phyloP scores from a whole-genome alignment of 2,329 filamentous ascomycete genomes.

The Fusarium sp. region DNA sequence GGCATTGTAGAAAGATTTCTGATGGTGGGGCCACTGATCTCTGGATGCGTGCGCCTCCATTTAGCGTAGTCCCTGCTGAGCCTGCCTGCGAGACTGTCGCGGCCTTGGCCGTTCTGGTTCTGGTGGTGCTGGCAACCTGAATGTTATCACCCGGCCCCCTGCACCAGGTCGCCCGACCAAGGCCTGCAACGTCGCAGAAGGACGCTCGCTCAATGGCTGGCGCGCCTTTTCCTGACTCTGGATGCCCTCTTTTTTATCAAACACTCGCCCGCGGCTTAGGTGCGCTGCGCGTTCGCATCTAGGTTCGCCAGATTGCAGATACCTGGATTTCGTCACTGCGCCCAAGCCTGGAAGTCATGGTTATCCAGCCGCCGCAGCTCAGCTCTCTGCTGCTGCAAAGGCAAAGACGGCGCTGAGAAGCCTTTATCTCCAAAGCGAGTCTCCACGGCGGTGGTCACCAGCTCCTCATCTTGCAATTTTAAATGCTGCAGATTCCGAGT shows the following conservation, averaged over 20 bases:
- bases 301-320: conserved; percentile 38
- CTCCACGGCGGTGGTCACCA: conserved; percentile 40
- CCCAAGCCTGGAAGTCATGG: conserved; percentile 23
- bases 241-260: conserved; percentile 43
- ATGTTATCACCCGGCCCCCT: conserved; percentile 41
- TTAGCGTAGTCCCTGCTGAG: conserved; percentile 39
- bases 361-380: conserved; percentile 37
- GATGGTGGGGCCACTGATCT: conserved; percentile 39
- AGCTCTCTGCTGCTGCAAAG: conserved; percentile 33
- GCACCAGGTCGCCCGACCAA: conserved; percentile 32
- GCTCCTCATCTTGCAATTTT: conserved; percentile 45
- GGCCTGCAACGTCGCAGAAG: conserved; percentile 31
- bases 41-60: conserved; percentile 38
- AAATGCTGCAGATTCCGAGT: conserved; percentile 42
- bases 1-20: conserved; percentile 35
- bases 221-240: conserved; percentile 30
- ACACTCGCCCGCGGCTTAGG: conserved; percentile 39
- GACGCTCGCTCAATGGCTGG: conserved; percentile 38
- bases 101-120: conserved; percentile 30
- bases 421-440: conserved; percentile 39
- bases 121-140: conserved; percentile 18
- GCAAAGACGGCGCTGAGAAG: conserved; percentile 38
- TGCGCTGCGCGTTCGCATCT: conserved; percentile 35
- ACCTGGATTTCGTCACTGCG: conserved; percentile 38
- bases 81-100: conserved; percentile 30